Evolutionary conservation across 2,329 filamentous ascomycete species (phyloP), one percentile per base, ranked within the genome.

Genomic region (Cryphonectria japonica): DNA sequence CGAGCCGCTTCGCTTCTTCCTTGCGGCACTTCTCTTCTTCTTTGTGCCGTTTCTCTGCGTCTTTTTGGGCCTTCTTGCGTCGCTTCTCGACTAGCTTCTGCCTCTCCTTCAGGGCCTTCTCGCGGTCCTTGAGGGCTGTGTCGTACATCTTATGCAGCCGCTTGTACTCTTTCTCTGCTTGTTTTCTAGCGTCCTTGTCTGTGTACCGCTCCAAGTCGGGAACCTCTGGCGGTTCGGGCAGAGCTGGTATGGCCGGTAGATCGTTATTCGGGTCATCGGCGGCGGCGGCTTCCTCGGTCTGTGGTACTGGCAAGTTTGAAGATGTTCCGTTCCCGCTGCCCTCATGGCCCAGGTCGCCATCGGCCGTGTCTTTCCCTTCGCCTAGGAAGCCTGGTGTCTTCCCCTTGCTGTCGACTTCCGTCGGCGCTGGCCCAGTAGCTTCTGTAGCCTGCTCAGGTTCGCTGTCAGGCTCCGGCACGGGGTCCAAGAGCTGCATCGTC

Each of bases 121-220:
- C 87, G 50, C 89, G 89, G 71, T 90, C 86, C 79, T 92, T 93
- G 72, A 92, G 79, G 14, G 89, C 87, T 76, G 88, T 85, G 39
- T 91, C 86, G 77, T 93, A 92, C 11, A 84, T 84, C 77, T 93
- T 93, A 43, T 89, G 83, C 0, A 84, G 83, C 16, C 87, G 85
- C 67, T 88, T 87, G 69, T 89, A 85, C 75, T 93, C 91, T 70
- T 91, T 92, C 75, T 93, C 89, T 1, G 90, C 91, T 57, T 89
- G 85, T 75, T 92, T 93, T 11, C 89, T 87, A 39, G 88, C 83
- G 8, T 89, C 87, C 76, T 91, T 91, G 79, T 93, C 89, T 1
- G 85, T 81, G 77, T 88, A 90, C 63, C 84, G 81, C 61, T 84
- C 82, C 1, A 90, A 78, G 74, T 94, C 86, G 1, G 91, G 86